Evolutionary conservation across 805 yeast species (phyloP).

Genomic region (Maudiozyma serrabonitensis): DNA sequence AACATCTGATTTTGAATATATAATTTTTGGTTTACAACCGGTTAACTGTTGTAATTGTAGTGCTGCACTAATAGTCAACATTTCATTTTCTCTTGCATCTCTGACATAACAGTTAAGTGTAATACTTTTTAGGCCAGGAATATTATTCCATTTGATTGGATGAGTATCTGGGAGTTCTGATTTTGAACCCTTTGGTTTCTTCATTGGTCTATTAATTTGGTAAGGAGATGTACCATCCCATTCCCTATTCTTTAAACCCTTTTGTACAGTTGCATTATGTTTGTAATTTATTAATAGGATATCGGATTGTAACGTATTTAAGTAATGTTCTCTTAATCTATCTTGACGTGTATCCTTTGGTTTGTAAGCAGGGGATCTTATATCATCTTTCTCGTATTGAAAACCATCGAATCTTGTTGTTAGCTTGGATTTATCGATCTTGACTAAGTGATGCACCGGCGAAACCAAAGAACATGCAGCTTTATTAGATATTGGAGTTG

Average conservation of each 20-base stretch:
- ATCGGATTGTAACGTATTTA: constrained; percentile 66
- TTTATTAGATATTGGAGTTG: constrained; percentile 30
- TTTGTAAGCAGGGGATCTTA: constrained; percentile 65
- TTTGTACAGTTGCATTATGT: constrained; percentile 45
- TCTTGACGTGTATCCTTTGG: constrained; percentile 74
- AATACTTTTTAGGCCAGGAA: constrained; percentile 64
- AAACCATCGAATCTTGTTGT: constrained; percentile 68
- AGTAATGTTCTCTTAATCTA: constrained; percentile 67
- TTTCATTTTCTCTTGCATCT: constrained; percentile 58
- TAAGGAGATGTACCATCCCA: constrained; percentile 85
- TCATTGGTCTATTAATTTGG: constrained; percentile 70
- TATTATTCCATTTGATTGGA: constrained; percentile 55
- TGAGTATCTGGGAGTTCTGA: constrained; percentile 66
- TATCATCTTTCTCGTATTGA: constrained; percentile 58
- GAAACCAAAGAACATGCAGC: constrained; percentile 64
- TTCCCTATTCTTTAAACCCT: constrained; percentile 64
- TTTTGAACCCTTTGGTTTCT: constrained; percentile 66
- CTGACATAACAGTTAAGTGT: constrained; percentile 68
- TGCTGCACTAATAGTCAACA: constrained; percentile 65
- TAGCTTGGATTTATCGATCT: constrained; percentile 60
- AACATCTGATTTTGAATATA: constrained; percentile 69
- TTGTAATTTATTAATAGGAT: constrained; percentile 65
- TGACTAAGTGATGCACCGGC: constrained; percentile 87
- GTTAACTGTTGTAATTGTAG: constrained; percentile 87
- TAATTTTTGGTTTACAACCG: constrained; percentile 69